A percentile compares a stretch with the other conserved stretches of the same genome.
Conservation (phyloP, 1,284 basidiomycete species). For the Trametes polyzona region DNA sequence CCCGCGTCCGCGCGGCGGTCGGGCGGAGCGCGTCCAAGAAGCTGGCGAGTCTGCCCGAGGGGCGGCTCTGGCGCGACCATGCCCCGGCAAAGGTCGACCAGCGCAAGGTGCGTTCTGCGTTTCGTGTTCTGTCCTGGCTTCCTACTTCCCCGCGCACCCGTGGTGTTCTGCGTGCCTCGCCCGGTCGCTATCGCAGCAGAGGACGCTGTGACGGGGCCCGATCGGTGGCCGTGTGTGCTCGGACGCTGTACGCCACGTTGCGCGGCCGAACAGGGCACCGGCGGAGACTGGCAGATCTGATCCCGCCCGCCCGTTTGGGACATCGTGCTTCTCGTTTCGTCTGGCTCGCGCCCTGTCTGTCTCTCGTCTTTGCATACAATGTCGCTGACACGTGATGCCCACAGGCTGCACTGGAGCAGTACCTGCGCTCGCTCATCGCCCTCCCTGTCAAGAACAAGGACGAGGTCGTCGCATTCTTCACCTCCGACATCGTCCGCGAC, state of each 20-base stretch:
- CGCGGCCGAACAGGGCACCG: not conserved
- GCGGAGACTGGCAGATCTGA: constrained; percentile 9
- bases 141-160: not conserved
- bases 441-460: constrained; percentile 88
- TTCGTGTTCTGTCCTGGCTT: constrained; percentile 1
- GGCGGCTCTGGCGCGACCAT: constrained; percentile 94
- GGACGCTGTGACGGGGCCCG: too few species aligned
- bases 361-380: too few species aligned
- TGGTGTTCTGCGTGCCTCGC: not conserved
- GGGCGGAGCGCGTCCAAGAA: constrained; percentile 76
- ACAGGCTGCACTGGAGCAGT: constrained; percentile 84
- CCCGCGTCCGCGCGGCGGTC: constrained; percentile 65
- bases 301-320: constrained; percentile 5
- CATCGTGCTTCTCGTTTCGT: constrained; percentile 5
- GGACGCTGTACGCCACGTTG: constrained; percentile 8
- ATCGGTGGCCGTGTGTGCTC: constrained; percentile 1
- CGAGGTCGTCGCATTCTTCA: constrained; percentile 92
- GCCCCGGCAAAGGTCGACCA: constrained; percentile 96
- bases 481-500: constrained; percentile 83
- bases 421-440: constrained; percentile 85
- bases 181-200: not conserved
- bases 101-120: constrained; percentile 70
- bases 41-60: constrained; percentile 85
- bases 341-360: not conserved
- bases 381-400: constrained; percentile 25